phyloP scores from a whole-genome alignment of 2,329 filamentous ascomycete genomes.

The Cyanodermella asteris region DNA sequence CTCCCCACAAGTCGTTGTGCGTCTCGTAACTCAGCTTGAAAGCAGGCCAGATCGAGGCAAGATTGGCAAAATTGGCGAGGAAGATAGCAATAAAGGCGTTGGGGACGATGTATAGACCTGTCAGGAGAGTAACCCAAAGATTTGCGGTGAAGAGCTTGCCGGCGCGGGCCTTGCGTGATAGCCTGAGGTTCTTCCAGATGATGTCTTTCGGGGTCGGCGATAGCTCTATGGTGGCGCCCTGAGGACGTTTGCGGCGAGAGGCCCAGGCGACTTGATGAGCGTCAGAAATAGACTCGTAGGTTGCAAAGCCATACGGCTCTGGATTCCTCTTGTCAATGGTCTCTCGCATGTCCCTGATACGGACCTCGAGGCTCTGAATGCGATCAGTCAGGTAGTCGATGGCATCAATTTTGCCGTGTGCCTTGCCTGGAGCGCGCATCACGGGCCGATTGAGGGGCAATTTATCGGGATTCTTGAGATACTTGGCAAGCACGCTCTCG shows the following conservation, averaged over 20 bases:
- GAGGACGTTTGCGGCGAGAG: constrained; percentile 57
- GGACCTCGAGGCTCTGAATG: constrained; percentile 59
- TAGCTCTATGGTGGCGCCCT: constrained; percentile 53
- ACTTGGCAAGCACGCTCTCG: constrained; percentile 67
- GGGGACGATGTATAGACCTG: constrained; percentile 67
- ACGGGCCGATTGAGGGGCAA: constrained; percentile 56
- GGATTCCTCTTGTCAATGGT: constrained; percentile 72
- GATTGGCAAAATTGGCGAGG: constrained; percentile 60
- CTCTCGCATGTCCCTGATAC: constrained; percentile 64
- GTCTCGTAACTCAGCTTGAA: constrained; percentile 45
- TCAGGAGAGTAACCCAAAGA: constrained; percentile 63
- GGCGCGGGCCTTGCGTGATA: constrained; percentile 44
- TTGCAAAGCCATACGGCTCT: constrained; percentile 84
- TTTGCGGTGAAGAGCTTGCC: constrained; percentile 61
- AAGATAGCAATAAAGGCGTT: constrained; percentile 93
- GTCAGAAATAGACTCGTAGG: constrained; percentile 70
- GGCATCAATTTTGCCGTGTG: constrained; percentile 63
- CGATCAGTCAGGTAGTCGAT: constrained; percentile 81
- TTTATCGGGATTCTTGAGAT: constrained; percentile 66
- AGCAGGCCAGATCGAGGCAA: constrained; percentile 56
- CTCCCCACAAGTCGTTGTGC: constrained; percentile 52
- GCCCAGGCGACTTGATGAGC: constrained; percentile 74
- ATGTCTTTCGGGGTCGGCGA: constrained; percentile 78
- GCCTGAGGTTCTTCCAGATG: constrained; percentile 81
- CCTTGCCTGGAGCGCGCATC: constrained; percentile 59